Percentiles rank a stretch among this genome's conserved stretches.
phyloP scores from a whole-genome alignment of 2,329 filamentous ascomycete species.

The Fusarium liriodendri region DNA sequence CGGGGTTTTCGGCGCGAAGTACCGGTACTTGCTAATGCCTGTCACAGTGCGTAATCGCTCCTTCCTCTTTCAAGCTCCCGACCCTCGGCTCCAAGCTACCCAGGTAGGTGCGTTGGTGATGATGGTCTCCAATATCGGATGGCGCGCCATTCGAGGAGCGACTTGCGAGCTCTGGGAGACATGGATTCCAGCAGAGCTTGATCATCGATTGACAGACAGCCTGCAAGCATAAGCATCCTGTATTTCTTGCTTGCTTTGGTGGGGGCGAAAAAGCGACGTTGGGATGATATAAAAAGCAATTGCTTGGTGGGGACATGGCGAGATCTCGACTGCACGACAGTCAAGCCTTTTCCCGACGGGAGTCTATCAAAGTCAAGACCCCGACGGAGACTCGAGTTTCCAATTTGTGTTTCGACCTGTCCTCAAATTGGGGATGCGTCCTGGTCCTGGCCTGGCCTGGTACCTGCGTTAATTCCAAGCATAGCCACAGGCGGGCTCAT shows the following conservation, averaged over 20 bases:
- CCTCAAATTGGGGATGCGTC: neutral
- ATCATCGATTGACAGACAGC: neutral
- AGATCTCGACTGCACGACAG: neutral
- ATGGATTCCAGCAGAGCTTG: neutral
- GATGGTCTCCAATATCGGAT: conserved; percentile 19
- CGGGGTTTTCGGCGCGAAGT: conserved; percentile 35
- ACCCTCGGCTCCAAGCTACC: conserved; percentile 15
- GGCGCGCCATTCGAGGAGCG: conserved; percentile 26
- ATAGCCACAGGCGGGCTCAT: conserved; percentile 1
- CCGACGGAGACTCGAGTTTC: neutral
- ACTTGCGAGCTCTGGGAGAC: conserved; percentile 34
- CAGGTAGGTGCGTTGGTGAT: neutral
- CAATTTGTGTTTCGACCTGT: neutral
- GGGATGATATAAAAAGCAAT: conserved; percentile 8
- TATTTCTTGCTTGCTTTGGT: neutral
- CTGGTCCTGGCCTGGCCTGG: conserved; percentile 2
- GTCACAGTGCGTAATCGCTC: conserved; percentile 36
- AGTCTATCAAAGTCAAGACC: neutral
- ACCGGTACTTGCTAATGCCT: conserved; percentile 37
- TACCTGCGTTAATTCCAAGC: conserved; percentile 32
- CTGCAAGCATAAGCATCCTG: neutral
- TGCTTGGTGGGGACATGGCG: conserved; percentile 3
- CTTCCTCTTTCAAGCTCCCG: conserved; percentile 22
- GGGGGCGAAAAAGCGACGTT: neutral
- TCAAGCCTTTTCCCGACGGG: neutral